Evolutionary conservation across 108 stramenopile genomes (phyloP), one percentile per base, ranked within the genome.

Genomic region (Cylindrotheca closterium): DNA sequence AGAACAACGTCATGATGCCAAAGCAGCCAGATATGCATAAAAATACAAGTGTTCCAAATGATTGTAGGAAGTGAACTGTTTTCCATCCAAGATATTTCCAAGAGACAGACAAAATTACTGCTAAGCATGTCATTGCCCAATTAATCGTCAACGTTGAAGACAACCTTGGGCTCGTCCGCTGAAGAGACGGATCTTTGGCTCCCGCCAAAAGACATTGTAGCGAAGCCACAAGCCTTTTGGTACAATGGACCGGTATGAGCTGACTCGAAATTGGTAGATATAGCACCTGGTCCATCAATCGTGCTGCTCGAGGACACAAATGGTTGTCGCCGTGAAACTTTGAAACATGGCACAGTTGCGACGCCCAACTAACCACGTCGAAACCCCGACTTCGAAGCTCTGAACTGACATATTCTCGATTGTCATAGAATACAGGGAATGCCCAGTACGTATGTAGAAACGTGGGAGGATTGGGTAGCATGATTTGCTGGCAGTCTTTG

Each of bases 221-320:
- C 10, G 37, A 42, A 15, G 37, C 37, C 15, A 42, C 37, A 42
- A 42, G 37, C 7, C 15, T 42, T 42, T 15, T 42, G 37, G 37
- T 42, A 15, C 37, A 10, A n/a, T 33, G n/a, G 18, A 34, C 18
- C 17, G 74, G 57, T 32, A 88, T 66, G 15, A 48, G 28, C 31
- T 55, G 56, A 46, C 72, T 73, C 18, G 83, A 55, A 52, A 87
- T 75, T n/a, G 91, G 91, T 7, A 93, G 70, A 68, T 93, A 93
- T 33, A 93, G 46, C 28, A 89, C 66, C 1, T 58, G 59, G 25
- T 75, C 48, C 76, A 93, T 88, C 19, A 84, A 64, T 10, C 60
- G 42, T 23, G 68, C 46, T 8, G 77, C 53, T 18, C 61, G 52
- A 32, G 79, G 71, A 60, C 80, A 79, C 1, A 21, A 3, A 55